Evolutionary conservation across 2,329 filamentous ascomycete species (phyloP).

Genomic region (Blastomyces emzantsi): DNA sequence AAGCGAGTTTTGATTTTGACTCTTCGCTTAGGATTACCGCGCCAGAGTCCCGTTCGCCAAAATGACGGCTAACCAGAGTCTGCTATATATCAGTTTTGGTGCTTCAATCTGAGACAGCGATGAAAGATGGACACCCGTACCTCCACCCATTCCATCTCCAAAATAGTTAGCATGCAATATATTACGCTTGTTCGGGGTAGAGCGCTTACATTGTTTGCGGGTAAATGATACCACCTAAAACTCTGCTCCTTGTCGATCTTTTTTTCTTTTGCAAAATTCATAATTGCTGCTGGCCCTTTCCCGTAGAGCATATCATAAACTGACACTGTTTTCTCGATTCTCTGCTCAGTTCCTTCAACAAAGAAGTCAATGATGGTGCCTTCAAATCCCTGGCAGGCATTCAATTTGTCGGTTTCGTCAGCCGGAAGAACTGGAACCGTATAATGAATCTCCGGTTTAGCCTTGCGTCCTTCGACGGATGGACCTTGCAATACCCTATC

Average conservation of each 20-base stretch:
- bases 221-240: slow-evolving; percentile 10
- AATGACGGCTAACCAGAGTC: slow-evolving; percentile 6
- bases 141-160: slow-evolving; percentile 10
- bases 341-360: slow-evolving; percentile 5
- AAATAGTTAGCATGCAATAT: slow-evolving; percentile 1
- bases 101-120: background rate
- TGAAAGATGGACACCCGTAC: background rate
- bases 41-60: background rate
- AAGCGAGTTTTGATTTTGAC: slow-evolving; percentile 7
- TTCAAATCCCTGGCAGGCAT: slow-evolving; percentile 7
- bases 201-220: slow-evolving; percentile 9
- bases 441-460: background rate
- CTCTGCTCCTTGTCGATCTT: slow-evolving; percentile 5
- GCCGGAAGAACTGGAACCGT: slow-evolving; percentile 5
- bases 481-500: slow-evolving; percentile 12
- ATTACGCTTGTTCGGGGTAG: background rate
- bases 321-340: slow-evolving; percentile 6
- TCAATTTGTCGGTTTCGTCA: slow-evolving; percentile 8
- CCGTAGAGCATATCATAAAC: slow-evolving; percentile 9
- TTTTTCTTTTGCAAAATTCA: slow-evolving; percentile 5
- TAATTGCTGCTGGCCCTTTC: slow-evolving; percentile 9
- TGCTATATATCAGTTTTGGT: background rate
- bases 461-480: slow-evolving; percentile 1
- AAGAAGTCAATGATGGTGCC: slow-evolving; percentile 7
- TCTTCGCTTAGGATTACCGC: background rate